Base-by-base conservation (phyloP, 2,329 filamentous ascomycete species). In the Podosphaera xanthii region DNA sequence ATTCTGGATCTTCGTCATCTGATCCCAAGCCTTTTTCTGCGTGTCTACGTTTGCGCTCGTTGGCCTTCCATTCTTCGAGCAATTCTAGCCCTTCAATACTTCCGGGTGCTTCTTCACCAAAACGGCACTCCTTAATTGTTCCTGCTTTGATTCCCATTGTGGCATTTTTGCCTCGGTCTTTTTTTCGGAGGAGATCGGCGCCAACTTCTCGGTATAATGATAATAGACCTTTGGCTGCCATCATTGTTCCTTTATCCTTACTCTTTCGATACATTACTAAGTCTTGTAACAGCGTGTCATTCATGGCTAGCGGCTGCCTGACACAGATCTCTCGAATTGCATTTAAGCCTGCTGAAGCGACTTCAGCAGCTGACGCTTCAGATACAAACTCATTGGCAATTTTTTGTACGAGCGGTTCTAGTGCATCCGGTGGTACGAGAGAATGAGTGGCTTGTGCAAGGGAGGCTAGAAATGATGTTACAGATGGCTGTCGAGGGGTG, bases 331-430 rank as follows among this genome's bases (percentile, higher is more conserved):
- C 92, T 57, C 92, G 82, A 64, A 98, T 97, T 12, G 89, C 86
- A 70, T 97, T 96, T 59, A 98, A 76, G 67, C 91, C 92, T 3
- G 92, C 91, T 3, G 90, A 84, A 0, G 87, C 87, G 36, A 98
- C 91, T 71, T 97, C 90, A 2, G 86, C 79, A 0, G 92, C 90
- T 0, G 90, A 83, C 1, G 88, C 92, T 72, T 98, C 92, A 0
- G 89, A 95, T 1, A 98, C 91, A 68, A 98, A 98, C 70, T 98
- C 92, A 68, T 97, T 96, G 38, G 92, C 91, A 66, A 98, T 97
- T 73, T 96, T 97, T 70, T 88, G 84, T 1, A 98, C 76, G 3
- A 97, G 74, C 0, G 92, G 91, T 70, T 97, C 90, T 9, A 98
- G 76, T 0, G 83, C 86, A 74, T 98, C 92, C 0, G 91, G 91